Base-by-base conservation (phyloP, 2,329 filamentous ascomycete species). In the Gaeumannomyces sp. region DNA sequence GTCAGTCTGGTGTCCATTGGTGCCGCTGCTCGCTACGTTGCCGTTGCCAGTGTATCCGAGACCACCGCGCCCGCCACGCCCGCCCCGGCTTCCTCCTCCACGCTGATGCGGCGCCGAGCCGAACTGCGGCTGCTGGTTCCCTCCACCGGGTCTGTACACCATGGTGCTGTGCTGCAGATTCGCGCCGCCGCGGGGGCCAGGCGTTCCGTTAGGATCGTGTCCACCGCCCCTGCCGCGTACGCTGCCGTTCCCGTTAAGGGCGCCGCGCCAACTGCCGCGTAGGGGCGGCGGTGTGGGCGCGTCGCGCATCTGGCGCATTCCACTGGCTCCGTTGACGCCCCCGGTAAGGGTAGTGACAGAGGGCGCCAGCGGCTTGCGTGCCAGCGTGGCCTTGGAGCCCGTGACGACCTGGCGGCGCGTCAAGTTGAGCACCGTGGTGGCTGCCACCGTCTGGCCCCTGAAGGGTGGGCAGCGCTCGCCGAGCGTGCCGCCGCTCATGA, bases 401-500 rank as follows among this genome's bases (percentile, higher is more conserved):
- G 86, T 89, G 58, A 96, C 81, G 27, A 97, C 84, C 78, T 99
- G 95, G 70, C 85, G 89, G 72, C 93, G 83, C 1, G 89, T 89
- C 65, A 96, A 81, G 77, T 99, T 99, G 45, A 99, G 83, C 2
- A 98, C 93, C 0, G 91, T 90, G n/a, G 90, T 90, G 8, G 89
- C 86, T 2, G 92, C 87, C 4, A 99, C 93, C 0, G 95, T 97
- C 74, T 95, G 93, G 63, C 95, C 95, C 50, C 94, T 88, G 86
- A 99, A 99, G 53, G 92, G 88, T 31, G 93, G 92, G 73, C 94
- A 97, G 66, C 95, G 89, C 65, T 93, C 93, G 66, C 92, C 91
- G 22, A 99, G 83, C 0, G 91, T 95, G 1, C 93, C 97, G 68
- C 95, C 95, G 73, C 93, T 96, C 93, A 99, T 98, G 77, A 99